Conservation (phyloP, 495 filamentous ascomycete species). For the Penicillium macrosclerotiorum region DNA sequence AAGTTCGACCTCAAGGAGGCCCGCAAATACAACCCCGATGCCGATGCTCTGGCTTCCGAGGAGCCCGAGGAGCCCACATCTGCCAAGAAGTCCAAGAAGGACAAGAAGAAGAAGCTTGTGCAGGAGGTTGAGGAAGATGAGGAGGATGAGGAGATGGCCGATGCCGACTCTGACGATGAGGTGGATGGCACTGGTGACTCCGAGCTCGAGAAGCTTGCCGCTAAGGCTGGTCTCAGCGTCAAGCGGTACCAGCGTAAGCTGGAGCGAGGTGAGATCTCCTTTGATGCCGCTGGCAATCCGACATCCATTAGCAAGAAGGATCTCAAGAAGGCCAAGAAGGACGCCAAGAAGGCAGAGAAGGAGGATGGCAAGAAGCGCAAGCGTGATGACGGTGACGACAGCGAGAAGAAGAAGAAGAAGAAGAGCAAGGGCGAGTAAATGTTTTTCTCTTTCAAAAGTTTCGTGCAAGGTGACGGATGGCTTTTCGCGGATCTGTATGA, state of each 20-base stretch:
- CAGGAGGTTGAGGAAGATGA: conserved; percentile 45
- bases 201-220: conserved; percentile 56
- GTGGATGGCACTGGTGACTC: conserved; percentile 44
- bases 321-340: conserved; percentile 71
- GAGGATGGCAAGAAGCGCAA: conserved; percentile 57
- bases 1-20: conserved; percentile 94
- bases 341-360: conserved; percentile 54
- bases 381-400: conserved; percentile 45
- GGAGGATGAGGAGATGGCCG: conserved; percentile 54
- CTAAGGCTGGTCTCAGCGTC: conserved; percentile 62
- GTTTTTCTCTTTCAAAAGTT: conserved; percentile 27
- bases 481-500: conserved; percentile 47
- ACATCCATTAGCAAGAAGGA: conserved; percentile 70
- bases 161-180: conserved; percentile 50
- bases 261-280: conserved; percentile 63
- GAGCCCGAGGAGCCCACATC: conserved; percentile 57
- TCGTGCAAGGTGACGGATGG: conserved; percentile 31
- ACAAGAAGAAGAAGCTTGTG: conserved; percentile 55
- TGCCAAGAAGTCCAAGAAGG: conserved; percentile 49
- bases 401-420: conserved; percentile 58
- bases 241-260: conserved; percentile 70
- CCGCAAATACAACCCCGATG: conserved; percentile 94
- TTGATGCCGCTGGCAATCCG: conserved; percentile 57
- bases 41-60: conserved; percentile 76
- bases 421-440: conserved; percentile 53